Base-by-base conservation (phyloP, 169 alveolate genomes). In the Plasmodium coatneyi region DNA sequence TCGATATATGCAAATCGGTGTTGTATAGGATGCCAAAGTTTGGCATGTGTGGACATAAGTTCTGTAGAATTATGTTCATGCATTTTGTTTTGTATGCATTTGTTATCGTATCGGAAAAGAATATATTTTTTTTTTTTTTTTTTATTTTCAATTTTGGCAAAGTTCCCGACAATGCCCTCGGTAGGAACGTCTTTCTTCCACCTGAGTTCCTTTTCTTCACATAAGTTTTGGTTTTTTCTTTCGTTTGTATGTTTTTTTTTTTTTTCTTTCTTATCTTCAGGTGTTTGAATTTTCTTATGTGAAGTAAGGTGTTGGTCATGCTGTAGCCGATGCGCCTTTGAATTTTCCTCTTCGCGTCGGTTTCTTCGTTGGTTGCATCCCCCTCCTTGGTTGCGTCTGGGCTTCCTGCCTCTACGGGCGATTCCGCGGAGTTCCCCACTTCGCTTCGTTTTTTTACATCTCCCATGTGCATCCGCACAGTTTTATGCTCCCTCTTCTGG, bases 1-100 rank as follows among this genome's bases (percentile, higher is more conserved):
- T 96, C 1, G 98, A 95, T 52, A 96, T 95, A 49, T 95, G 95
- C 25, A 96, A 46, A 72, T 96, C 98, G 4, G 97, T 94, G 54
- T 95, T 95, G 43, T 96, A 96, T 34, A 92, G 90, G 10, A 95
- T 74, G 1, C 96, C 96, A 83, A 97, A 97, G 86, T 94, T 94
- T 1, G 98, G 98, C 79, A 97, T 92, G 90, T 96, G 98, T 6
- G 96, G 96, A 10, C 97, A 93, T 76, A 97, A 79, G 49, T 93
- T 95, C 71, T 93, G 95, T 14, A 97, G 92, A 22, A 97, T 70
- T 78, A 92, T 92, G 72, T 97, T 92, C 97, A 92, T 46, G 71
- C 97, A 78, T 52, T 92, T 76, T 12, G 95, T 72, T 80, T 92
- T 71, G 14, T 80, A 80, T 60, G 80, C 84, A 70, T 92, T 66